Conservation (phyloP, 2,329 filamentous ascomycete genomes). For the Fusarium marasasianum region DNA sequence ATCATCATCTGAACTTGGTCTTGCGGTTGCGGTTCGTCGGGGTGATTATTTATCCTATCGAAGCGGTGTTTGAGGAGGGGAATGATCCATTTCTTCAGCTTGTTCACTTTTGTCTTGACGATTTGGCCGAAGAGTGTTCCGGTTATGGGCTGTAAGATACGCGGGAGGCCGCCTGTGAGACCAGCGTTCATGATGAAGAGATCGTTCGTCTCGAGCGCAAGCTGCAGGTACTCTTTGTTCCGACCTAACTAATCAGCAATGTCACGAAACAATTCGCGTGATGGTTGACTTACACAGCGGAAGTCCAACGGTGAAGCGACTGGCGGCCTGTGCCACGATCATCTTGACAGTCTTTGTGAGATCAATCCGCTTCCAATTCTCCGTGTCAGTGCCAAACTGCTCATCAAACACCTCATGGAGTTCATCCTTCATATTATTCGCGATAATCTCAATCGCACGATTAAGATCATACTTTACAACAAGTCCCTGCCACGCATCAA, state of each 20-base stretch:
- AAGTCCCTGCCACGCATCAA: slow-evolving; percentile 49
- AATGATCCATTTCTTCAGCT: slow-evolving; percentile 41
- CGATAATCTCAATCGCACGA: slow-evolving; percentile 47
- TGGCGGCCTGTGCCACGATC: slow-evolving; percentile 46
- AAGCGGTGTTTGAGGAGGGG: slow-evolving; percentile 36
- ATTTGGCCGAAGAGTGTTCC: slow-evolving; percentile 42
- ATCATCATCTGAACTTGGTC: slow-evolving; percentile 56
- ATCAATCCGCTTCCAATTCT: slow-evolving; percentile 48
- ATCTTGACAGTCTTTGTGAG: slow-evolving; percentile 40
- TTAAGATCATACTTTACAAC: slow-evolving; percentile 51
- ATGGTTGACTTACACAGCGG: slow-evolving; percentile 42
- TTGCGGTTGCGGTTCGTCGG: slow-evolving; percentile 40
- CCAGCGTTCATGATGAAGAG: slow-evolving; percentile 48
- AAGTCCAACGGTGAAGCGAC: slow-evolving; percentile 47
- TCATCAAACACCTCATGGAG: slow-evolving; percentile 47
- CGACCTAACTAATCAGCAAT: slow-evolving; percentile 36
- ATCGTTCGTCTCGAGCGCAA: slow-evolving; percentile 44
- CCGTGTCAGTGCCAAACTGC: slow-evolving; percentile 46
- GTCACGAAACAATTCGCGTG: fast-evolving
- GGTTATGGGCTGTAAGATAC: slow-evolving; percentile 45
- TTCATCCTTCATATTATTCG: slow-evolving; percentile 49
- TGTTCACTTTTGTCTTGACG: slow-evolving; percentile 35
- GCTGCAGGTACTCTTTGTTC: slow-evolving; percentile 48
- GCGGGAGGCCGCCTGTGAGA: slow-evolving; percentile 44
- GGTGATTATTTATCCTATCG: slow-evolving; percentile 2